Evolutionary conservation across 2,329 filamentous ascomycete species (phyloP), one percentile per base, ranked within the genome.

Genomic region (Fonsecaea monophora): DNA sequence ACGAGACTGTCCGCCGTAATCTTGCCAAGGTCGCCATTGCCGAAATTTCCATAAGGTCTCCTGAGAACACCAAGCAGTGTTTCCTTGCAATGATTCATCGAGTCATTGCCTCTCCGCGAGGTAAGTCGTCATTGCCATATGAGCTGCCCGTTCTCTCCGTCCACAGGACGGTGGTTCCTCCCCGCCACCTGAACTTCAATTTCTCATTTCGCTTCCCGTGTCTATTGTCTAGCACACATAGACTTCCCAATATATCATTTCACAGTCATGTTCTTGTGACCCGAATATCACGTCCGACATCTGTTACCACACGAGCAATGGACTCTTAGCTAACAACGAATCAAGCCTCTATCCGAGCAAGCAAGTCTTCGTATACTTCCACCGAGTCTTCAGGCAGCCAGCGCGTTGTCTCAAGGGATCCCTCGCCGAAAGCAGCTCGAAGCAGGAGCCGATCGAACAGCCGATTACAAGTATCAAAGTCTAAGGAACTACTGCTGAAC

Each of bases 51-150:
- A 82, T 86, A 53, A 86, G 87, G 65, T 86, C 86, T 38, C 87
- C 90, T 4, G 90, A 93, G 73, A 90, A 86, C 69, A 89, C 92
- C 72, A 89, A 90, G 75, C 86, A 87, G 73, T 94, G 91, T 75
- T 84, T 98, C 53, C 89, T 90, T 58, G 85, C 89, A 30, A 89
- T 97, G 70, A 80, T 97, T 65, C 86, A 88, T 74, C 87, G 88
- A 42, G 87, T 94, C 42, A 86, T 95, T 71, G 80, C 85, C 57
- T 84, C 84, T 73, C 86, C 87, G 78, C 85, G 86, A 82, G 90
- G 92, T 94, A 80, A 83, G 87, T 54, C 37, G 10, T 25, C 18
- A 21, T 50, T 9, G 10, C 4, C 18, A 25, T 25, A 5, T 37
- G 30, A 55, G 83, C 40, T 60, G 18, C 40, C 4, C 15, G 3